Evolutionary conservation across 768 basidiomycete genomes (phyloP).

Genomic region (Dendrothele bispora): DNA sequence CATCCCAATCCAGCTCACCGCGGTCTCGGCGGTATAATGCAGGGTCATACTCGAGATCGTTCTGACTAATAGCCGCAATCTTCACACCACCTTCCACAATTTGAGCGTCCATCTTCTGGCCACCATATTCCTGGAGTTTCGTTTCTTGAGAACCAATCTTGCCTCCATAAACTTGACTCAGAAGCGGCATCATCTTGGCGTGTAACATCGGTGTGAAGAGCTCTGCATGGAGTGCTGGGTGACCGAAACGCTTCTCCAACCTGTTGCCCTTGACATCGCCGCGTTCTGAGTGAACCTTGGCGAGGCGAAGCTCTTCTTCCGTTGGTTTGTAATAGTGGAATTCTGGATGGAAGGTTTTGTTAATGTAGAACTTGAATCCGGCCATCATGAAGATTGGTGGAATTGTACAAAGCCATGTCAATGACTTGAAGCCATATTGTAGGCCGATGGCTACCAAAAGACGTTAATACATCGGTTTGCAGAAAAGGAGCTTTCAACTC

Average conservation of each 20-base stretch:
- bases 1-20: slow-evolving; percentile 89
- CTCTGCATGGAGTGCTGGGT: slow-evolving; percentile 86
- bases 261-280: slow-evolving; percentile 71
- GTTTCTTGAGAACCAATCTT: slow-evolving; percentile 63
- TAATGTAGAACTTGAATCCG: slow-evolving; percentile 83
- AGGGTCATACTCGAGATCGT: slow-evolving; percentile 84
- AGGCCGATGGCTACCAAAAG: slow-evolving; percentile 73
- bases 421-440: slow-evolving; percentile 70
- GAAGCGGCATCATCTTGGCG: slow-evolving; percentile 78
- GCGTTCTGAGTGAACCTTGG: slow-evolving; percentile 77
- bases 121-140: slow-evolving; percentile 77
- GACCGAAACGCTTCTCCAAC: slow-evolving; percentile 90
- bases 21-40: slow-evolving; percentile 73
- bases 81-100: slow-evolving; percentile 77
- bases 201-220: slow-evolving; percentile 89
- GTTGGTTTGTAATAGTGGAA: slow-evolving; percentile 88
- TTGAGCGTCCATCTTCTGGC: slow-evolving; percentile 72
- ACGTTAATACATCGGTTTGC: slow-evolving; percentile 10
- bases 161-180: slow-evolving; percentile 75
- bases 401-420: slow-evolving; percentile 79
- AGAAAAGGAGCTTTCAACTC: slow-evolving; percentile 28
- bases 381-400: slow-evolving; percentile 82
- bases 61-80: slow-evolving; percentile 81
- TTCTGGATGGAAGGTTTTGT: slow-evolving; percentile 58
- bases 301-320: slow-evolving; percentile 69